Evolutionary conservation across 2,329 filamentous ascomycete species (phyloP).

Genomic region (Helicocarpus griseus): DNA sequence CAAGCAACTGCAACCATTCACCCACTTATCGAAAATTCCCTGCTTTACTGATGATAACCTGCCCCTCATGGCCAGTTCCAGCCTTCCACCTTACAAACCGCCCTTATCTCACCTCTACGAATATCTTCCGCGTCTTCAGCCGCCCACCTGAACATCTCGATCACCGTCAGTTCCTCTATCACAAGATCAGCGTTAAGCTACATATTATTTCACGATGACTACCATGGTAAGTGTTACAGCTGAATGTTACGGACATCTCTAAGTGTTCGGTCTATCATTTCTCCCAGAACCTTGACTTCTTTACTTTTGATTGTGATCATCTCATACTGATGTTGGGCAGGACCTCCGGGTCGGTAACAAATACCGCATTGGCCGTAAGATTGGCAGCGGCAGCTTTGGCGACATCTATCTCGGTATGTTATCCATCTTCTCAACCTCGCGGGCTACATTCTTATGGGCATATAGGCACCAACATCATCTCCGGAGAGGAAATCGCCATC

Average conservation of each 20-base stretch:
- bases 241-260: neutral
- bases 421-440: constrained; percentile 14
- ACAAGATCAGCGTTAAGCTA: constrained; percentile 10
- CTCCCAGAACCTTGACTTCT: neutral
- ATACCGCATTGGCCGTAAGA: constrained; percentile 98
- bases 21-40: neutral
- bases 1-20: neutral
- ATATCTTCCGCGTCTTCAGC: neutral
- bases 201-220: constrained; percentile 44
- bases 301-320: neutral
- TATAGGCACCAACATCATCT: constrained; percentile 95
- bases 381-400: constrained; percentile 93
- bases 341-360: constrained; percentile 99
- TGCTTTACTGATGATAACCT: neutral
- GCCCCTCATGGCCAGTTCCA: neutral
- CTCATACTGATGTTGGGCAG: constrained; percentile 38
- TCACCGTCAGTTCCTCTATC: neutral
- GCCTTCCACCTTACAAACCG: neutral
- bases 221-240: constrained; percentile 46
- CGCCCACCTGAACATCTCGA: neutral
- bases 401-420: constrained; percentile 84
- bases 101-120: too few relatives aligned
- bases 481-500: constrained; percentile 97
- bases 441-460: constrained; percentile 3
- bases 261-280: neutral